Base-by-base conservation (phyloP, 2,329 filamentous ascomycete species). In the Penicillium sclerotiorum region DNA sequence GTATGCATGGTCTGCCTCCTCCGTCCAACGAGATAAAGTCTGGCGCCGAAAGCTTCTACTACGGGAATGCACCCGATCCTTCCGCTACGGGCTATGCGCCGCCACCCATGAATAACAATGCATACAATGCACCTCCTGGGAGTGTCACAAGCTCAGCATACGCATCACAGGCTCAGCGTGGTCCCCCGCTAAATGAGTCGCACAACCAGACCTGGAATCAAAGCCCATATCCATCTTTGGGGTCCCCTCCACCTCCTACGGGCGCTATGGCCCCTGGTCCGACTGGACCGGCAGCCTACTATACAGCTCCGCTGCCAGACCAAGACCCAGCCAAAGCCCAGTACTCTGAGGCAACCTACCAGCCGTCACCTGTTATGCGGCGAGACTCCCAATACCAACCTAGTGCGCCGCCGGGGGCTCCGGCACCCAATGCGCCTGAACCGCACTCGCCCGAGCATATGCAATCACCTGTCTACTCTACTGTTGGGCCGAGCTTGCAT, bases 1-100 rank as follows among this genome's bases (percentile, higher is more conserved):
- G 21, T 30, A 57, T 54, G 53, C 44, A 49, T 36, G 55, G 43
- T 1, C 43, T 50, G 20, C 33, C 55, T 18, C 2, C 53, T 9
- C 57, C 60, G 8, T 44, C 43, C 3, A 43, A 52, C 6, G 53
- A 58, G 32, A 20, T 25, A 6, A 57, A 56, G 17, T 39, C 56
- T 5, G 58, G 58, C 11, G 58, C 50, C 4, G 59, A 62, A 23
- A 62, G 61, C 49, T 62, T 55, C 37, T 62, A 62, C 23, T 61
- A 62, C 44, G 57, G 55, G 13, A 59, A 51, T 27, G 36, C 50
- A 6, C 27, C 57, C 7, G 58, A 59, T 13, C 44, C 39, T 8
- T 30, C 56, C 5, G 40, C 44, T 15, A 27, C 48, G 17, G 48
- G 37, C 11, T 61, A 61, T 45, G 47, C 56, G 17, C 41, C 57